A percentile compares a stretch with the other conserved stretches of the same genome.
phyloP scores from a whole-genome alignment of 495 filamentous ascomycete genomes.

The Aspergillus cavernicola region DNA sequence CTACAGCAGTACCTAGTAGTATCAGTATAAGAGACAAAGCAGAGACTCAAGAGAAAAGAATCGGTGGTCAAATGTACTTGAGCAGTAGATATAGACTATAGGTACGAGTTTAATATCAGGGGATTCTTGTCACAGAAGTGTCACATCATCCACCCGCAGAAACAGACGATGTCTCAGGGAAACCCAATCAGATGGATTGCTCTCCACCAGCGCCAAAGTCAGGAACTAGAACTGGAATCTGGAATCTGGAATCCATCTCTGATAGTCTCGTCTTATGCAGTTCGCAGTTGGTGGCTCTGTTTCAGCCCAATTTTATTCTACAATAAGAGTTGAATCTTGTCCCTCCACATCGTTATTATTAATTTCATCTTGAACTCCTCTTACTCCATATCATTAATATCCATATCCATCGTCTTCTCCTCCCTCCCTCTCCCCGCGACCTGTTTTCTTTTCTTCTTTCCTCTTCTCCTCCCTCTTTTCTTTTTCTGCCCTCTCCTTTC shows the following conservation, averaged over 20 bases:
- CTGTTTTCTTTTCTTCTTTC: slow-evolving; percentile 2
- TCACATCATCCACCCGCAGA: slow-evolving; percentile 27
- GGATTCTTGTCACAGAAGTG: slow-evolving; percentile 18
- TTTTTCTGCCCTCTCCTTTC: slow-evolving; percentile 9
- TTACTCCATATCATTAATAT: slow-evolving; percentile 11
- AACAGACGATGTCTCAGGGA: slow-evolving; percentile 41
- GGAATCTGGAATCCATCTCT: background rate
- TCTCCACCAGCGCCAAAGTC: slow-evolving; percentile 10
- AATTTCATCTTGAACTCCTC: background rate
- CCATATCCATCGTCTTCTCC: background rate
- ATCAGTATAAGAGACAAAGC: too few relatives aligned
- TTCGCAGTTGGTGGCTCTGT: slow-evolving; percentile 5
- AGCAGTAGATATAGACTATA: background rate
- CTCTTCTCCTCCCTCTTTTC: slow-evolving; percentile 4
- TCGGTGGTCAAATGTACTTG: too few relatives aligned
- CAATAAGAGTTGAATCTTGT: background rate
- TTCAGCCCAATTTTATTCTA: slow-evolving; percentile 14
- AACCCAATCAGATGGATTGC: slow-evolving; percentile 22
- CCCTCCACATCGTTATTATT: background rate
- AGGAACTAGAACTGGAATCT: slow-evolving; percentile 9
- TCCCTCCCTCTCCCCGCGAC: background rate
- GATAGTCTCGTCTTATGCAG: background rate
- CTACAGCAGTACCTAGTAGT: too few relatives aligned
- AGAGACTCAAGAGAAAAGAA: too few relatives aligned
- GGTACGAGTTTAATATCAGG: background rate